Percentiles rank a stretch among this genome's conserved stretches.
Evolutionary conservation across 2,329 filamentous ascomycete species (phyloP).

Genomic region (Pseudogymnoascus sp.): DNA sequence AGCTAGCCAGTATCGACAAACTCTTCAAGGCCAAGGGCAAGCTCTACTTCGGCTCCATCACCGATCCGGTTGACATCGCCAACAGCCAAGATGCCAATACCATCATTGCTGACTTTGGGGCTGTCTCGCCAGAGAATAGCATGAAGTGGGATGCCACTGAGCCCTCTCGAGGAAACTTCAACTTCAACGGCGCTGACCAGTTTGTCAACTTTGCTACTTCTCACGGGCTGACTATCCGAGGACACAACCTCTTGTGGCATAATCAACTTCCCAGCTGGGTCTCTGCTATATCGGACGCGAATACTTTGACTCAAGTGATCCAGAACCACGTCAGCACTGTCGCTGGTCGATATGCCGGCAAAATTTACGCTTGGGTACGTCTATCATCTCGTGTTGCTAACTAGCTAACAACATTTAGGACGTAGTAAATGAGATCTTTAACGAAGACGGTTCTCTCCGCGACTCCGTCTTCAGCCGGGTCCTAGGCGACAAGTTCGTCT

Average conservation of each 20-base stretch:
- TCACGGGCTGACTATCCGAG: conserved; percentile 52
- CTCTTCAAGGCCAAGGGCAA: conserved; percentile 22
- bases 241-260: conserved; percentile 58
- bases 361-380: conserved; percentile 45
- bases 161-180: conserved; percentile 41
- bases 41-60: conserved; percentile 20
- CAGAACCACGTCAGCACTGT: conserved; percentile 51
- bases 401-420: conserved; percentile 28
- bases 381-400: too few species aligned
- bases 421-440: conserved; percentile 58
- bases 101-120: conserved; percentile 53
- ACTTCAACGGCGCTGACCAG: conserved; percentile 46
- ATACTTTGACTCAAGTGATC: conserved; percentile 46
- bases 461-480: conserved; percentile 57
- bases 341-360: conserved; percentile 52
- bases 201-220: conserved; percentile 48
- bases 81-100: background rate
- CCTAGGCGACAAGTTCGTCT: conserved; percentile 61
- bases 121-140: conserved; percentile 59
- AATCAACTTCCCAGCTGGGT: conserved; percentile 54
- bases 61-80: conserved; percentile 10
- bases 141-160: conserved; percentile 63
- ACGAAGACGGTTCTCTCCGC: conserved; percentile 39
- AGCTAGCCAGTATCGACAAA: conserved; percentile 13
- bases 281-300: conserved; percentile 42